A percentile compares a stretch with the other conserved stretches of the same genome.
Evolutionary conservation across 768 basidiomycete genomes (phyloP).

Genomic region (Phallus indusiatus): DNA sequence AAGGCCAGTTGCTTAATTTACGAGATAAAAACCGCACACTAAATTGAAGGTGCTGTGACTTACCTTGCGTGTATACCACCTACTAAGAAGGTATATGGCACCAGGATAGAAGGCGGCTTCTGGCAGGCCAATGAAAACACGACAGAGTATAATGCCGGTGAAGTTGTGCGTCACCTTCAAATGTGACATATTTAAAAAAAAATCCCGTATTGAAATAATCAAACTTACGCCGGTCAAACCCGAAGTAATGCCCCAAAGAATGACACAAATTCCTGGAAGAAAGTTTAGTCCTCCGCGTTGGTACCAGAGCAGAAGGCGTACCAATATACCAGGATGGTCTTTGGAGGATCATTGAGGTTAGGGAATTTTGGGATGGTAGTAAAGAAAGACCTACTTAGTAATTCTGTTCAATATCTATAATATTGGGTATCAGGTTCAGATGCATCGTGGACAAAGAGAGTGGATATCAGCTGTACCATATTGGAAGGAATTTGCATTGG

Average conservation of each 20-base stretch:
- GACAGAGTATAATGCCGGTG: slow-evolving; percentile 43
- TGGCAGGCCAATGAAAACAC: slow-evolving; percentile 54
- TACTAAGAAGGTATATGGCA: slow-evolving; percentile 28
- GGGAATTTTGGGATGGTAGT: not conserved
- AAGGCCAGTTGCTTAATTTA: slow-evolving; percentile 63
- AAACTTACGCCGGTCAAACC: slow-evolving; percentile 47
- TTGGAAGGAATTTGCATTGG: slow-evolving; percentile 61
- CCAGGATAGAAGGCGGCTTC: slow-evolving; percentile 64
- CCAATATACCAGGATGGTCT: slow-evolving; percentile 56
- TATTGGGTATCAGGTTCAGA: not conserved
- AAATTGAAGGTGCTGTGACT: not conserved
- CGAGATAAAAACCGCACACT: slow-evolving; percentile 34
- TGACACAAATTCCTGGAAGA: slow-evolving; percentile 31
- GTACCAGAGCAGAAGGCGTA: not conserved
- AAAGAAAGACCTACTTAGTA: slow-evolving; percentile 29
- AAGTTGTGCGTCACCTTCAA: slow-evolving; percentile 44
- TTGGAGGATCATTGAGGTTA: slow-evolving; percentile 15
- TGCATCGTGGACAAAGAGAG: slow-evolving; percentile 4
- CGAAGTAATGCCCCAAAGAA: slow-evolving; percentile 56
- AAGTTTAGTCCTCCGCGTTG: not conserved
- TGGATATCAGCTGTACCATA: slow-evolving; percentile 36
- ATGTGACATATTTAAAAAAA: not conserved
- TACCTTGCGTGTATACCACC: slow-evolving; percentile 30
- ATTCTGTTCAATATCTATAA: slow-evolving; percentile 47
- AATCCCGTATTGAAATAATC: not conserved